Conservation (phyloP, 257 asterid species). For the Solanum medicagineum region DNA sequence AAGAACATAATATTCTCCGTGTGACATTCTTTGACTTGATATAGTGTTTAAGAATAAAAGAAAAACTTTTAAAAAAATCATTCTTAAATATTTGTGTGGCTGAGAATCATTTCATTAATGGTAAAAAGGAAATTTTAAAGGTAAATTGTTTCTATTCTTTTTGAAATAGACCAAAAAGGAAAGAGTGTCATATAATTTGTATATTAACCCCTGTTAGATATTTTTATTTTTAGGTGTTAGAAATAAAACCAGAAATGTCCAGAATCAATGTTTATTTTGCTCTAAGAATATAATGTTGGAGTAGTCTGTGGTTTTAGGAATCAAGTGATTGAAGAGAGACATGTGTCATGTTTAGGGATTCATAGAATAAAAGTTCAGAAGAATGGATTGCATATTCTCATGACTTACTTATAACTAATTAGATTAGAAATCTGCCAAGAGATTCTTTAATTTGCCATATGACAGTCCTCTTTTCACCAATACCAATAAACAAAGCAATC, state of each 20-base stretch:
- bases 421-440: not conserved
- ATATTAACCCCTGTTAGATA: too few species aligned
- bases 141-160: too few species aligned
- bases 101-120: too few species aligned
- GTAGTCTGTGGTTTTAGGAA: not conserved
- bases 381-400: not conserved
- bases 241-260: not conserved
- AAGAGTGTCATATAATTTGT: too few species aligned
- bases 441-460: not conserved
- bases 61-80: too few species aligned
- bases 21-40: too few species aligned
- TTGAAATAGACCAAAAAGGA: too few species aligned
- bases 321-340: not conserved
- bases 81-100: too few species aligned
- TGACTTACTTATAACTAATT: not conserved
- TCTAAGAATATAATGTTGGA: not conserved
- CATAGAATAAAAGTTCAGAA: not conserved
- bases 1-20: too few species aligned
- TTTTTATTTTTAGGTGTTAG: not conserved
- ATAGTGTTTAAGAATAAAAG: too few species aligned
- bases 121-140: too few species aligned
- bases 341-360: not conserved
- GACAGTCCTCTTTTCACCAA: not conserved
- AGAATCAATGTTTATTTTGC: not conserved
- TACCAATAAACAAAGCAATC: not conserved